These are phyloP conservation scores for Pascua guehoae DNA, from an alignment of 1,284 basidiomycete species.

Conservation along the genomic window DNA sequence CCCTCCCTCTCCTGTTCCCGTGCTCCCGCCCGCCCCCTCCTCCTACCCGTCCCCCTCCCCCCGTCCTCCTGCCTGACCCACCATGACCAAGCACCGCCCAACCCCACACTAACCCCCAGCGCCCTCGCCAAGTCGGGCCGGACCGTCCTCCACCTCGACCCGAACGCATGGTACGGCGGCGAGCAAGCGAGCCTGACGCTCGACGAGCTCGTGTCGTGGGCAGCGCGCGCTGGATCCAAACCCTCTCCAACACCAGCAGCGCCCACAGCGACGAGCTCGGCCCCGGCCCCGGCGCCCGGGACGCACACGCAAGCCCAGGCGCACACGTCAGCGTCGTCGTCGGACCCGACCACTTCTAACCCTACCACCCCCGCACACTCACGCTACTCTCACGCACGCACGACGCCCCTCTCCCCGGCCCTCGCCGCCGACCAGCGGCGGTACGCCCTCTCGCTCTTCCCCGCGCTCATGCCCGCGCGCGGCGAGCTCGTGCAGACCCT, in stretches of 20 bases:
- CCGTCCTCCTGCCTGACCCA: background rate
- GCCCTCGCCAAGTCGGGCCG: slow-evolving; percentile 83
- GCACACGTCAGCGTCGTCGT: background rate
- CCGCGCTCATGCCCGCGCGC: slow-evolving; percentile 72
- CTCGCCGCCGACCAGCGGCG: slow-evolving; percentile 62
- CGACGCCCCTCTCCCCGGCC: slow-evolving; percentile 50
- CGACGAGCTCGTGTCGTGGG: slow-evolving; percentile 73
- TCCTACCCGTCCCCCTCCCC: too few species aligned
- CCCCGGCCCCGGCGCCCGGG: too few species aligned
- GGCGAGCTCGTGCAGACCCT: slow-evolving; percentile 78
- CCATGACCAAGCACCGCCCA: background rate
- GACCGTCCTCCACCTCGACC: slow-evolving; percentile 81
- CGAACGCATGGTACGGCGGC: slow-evolving; percentile 79
- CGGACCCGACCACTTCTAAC: background rate
- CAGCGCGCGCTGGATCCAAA: slow-evolving; percentile 37
- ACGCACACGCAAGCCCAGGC: too few species aligned
- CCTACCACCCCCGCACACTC: too few species aligned
- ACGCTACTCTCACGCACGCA: slow-evolving; percentile 21
- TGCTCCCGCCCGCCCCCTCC: too few species aligned
- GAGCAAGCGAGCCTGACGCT: slow-evolving; percentile 76
- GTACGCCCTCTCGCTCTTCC: slow-evolving; percentile 80
- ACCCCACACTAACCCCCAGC: slow-evolving; percentile 48
- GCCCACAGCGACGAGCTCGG: too few species aligned
- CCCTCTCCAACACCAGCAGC: too few species aligned
- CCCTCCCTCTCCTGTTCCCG: too few species aligned